These are phyloP conservation scores for Tuber magnatum DNA, from an alignment of 495 filamentous ascomycete species.

Conservation along the genomic window DNA sequence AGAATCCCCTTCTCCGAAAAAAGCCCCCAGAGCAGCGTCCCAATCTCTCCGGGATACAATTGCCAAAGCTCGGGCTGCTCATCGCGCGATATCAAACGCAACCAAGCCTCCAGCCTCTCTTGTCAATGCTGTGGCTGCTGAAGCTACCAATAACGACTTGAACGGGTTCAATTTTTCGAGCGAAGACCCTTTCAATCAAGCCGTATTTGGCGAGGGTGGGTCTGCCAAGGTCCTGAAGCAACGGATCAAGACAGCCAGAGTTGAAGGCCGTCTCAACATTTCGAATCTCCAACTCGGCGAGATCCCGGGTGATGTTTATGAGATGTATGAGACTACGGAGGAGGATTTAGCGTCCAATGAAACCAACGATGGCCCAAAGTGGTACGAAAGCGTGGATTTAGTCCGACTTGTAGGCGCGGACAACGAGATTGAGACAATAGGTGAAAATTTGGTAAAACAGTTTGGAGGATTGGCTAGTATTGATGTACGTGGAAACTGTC, in stretches of 20 bases:
- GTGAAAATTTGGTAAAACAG: constrained; percentile 62
- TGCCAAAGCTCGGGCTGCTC: constrained; percentile 84
- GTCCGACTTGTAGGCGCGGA: constrained; percentile 80
- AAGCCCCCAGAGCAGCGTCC: constrained; percentile 49
- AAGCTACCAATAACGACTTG: constrained; percentile 45
- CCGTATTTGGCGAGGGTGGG: constrained; percentile 52
- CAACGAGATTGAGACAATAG: constrained; percentile 73
- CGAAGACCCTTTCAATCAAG: constrained; percentile 62
- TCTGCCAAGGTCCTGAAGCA: constrained; percentile 61
- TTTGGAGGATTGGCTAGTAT: constrained; percentile 78
- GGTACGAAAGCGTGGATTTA: constrained; percentile 94
- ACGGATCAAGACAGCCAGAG: constrained; percentile 66
- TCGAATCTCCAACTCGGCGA: constrained; percentile 71
- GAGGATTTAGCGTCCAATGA: constrained; percentile 54
- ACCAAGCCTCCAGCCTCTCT: constrained; percentile 45
- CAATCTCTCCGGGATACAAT: constrained; percentile 80
- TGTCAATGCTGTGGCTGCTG: constrained; percentile 29
- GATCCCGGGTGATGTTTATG: constrained; percentile 75
- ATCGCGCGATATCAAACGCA: constrained; percentile 47
- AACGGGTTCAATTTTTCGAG: constrained; percentile 52
- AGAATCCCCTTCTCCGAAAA: constrained; percentile 48
- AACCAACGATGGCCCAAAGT: constrained; percentile 53
- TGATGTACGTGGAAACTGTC: constrained; percentile 61
- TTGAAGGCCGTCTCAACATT: constrained; percentile 81
- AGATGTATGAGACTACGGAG: constrained; percentile 64